A percentile compares a stretch with the other conserved stretches of the same genome.
Conservation (phyloP, 2,329 filamentous ascomycete species). For the Lachnum nothofagi region DNA sequence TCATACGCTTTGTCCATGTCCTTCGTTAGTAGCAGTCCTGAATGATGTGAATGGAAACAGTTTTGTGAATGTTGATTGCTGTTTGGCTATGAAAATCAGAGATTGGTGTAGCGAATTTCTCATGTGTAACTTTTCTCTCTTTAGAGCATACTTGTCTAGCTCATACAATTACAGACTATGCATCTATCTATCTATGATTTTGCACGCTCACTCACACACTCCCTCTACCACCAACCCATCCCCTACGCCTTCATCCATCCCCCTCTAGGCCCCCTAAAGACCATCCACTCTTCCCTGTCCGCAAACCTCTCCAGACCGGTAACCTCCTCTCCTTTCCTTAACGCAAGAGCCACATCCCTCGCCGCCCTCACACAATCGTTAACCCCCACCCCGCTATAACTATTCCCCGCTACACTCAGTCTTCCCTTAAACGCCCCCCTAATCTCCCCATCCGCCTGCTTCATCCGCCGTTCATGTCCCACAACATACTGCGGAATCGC, state of each 20-base stretch:
- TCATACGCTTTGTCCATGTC: no score
- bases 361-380: constrained; percentile 53
- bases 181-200: no score
- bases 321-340: constrained; percentile 31
- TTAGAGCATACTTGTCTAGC: no score
- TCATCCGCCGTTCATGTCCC: constrained; percentile 51
- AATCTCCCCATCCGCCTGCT: constrained; percentile 29
- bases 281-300: constrained; percentile 1
- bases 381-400: constrained; percentile 43
- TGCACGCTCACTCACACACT: no score
- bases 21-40: no score
- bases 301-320: constrained; percentile 37
- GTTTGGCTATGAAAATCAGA: no score
- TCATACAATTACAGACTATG: no score
- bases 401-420: constrained; percentile 42
- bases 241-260: background rate
- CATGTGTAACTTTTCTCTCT: no score
- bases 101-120: no score
- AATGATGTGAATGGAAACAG: no score
- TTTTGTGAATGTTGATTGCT: no score
- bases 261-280: background rate
- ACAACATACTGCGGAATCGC: constrained; percentile 90
- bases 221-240: no score
- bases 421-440: constrained; percentile 29
- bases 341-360: constrained; percentile 46